Conservation (phyloP, 345 rosid genomes). For the Hibiscus tridactylites region DNA sequence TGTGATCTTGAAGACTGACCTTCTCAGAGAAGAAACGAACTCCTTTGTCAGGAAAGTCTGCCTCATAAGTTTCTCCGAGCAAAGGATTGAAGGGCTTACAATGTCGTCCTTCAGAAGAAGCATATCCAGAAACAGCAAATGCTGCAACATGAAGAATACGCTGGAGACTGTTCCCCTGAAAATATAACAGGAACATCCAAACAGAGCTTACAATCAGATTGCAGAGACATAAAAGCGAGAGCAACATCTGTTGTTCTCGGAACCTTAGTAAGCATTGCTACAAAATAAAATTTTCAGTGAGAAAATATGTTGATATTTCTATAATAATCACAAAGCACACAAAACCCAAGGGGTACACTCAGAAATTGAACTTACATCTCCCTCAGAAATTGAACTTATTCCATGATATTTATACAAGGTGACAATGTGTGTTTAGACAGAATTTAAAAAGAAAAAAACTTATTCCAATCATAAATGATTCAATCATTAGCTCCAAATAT, state of each 20-base stretch:
- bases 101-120: slow-evolving; percentile 87
- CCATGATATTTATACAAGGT: neutral
- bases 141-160: slow-evolving; percentile 88
- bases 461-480: neutral
- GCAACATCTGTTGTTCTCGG: no score
- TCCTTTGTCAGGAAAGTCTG: slow-evolving; percentile 86
- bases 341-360: neutral
- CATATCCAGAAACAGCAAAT: slow-evolving; percentile 94
- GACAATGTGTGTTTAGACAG: neutral
- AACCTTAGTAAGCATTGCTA: neutral
- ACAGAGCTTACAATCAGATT: neutral
- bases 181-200: slow-evolving; percentile 11
- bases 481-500: no score
- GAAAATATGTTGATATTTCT: neutral
- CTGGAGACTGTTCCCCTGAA: slow-evolving; percentile 66
- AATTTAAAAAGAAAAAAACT: neutral
- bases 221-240: neutral
- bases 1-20: slow-evolving; percentile 30
- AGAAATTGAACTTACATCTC: neutral
- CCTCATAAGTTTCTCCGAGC: slow-evolving; percentile 96
- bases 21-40: slow-evolving; percentile 94
- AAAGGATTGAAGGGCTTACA: slow-evolving; percentile 99
- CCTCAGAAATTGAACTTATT: neutral
- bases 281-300: neutral
- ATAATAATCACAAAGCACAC: neutral